Percentiles rank a stretch among this genome's conserved stretches.
Conservation (phyloP, 2,329 filamentous ascomycete species). For the Scolecobasidium constrictum region DNA sequence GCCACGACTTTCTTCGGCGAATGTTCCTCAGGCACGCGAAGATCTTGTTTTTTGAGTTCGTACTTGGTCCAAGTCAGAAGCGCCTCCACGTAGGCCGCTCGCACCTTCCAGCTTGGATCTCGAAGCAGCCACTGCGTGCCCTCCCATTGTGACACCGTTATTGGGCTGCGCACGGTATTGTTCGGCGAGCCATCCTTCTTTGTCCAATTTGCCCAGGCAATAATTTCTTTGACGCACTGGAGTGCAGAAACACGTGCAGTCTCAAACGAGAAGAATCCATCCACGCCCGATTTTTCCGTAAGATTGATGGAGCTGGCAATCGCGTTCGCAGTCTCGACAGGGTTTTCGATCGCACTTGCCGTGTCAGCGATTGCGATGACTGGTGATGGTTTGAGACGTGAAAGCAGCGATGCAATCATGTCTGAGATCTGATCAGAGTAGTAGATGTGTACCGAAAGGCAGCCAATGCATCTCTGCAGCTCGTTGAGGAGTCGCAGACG, state of each 20-base stretch:
- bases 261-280: slow-evolving; percentile 52
- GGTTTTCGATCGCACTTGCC: slow-evolving; percentile 40
- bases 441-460: slow-evolving; percentile 88
- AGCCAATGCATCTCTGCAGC: slow-evolving; percentile 76
- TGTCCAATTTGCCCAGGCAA: slow-evolving; percentile 68
- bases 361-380: slow-evolving; percentile 31
- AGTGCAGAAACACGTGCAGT: slow-evolving; percentile 56
- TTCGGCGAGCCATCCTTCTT: slow-evolving; percentile 29
- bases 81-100: slow-evolving; percentile 76
- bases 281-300: slow-evolving; percentile 41
- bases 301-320: slow-evolving; percentile 37
- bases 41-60: slow-evolving; percentile 61
- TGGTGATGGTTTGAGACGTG: slow-evolving; percentile 59
- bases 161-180: slow-evolving; percentile 59
- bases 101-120: slow-evolving; percentile 66
- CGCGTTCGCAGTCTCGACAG: slow-evolving; percentile 35
- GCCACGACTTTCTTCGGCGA: slow-evolving; percentile 15
- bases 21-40: slow-evolving; percentile 47
- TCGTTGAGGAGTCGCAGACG: slow-evolving; percentile 56
- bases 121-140: slow-evolving; percentile 89
- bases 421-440: slow-evolving; percentile 94
- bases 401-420: slow-evolving; percentile 75
- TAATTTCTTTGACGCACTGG: slow-evolving; percentile 68
- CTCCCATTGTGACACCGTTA: slow-evolving; percentile 81
- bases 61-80: slow-evolving; percentile 72